Percentiles rank a stretch among this genome's conserved stretches.
Evolutionary conservation across 192 early-diverging fungal species (phyloP).

Genomic region (Dissophora globulifera): DNA sequence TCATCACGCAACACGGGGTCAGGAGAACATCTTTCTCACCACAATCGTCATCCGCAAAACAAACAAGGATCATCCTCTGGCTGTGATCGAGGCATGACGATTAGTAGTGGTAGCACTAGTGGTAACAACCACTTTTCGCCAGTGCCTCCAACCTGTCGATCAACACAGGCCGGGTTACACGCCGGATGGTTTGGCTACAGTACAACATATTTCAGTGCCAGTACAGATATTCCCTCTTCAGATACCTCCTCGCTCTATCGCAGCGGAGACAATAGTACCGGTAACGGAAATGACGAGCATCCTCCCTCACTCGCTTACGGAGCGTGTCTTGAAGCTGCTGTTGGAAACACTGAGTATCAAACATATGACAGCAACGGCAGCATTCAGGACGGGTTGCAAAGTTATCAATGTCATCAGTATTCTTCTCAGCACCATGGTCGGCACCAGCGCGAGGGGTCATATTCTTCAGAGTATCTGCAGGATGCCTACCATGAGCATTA

Average conservation of each 20-base stretch:
- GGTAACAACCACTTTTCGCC: slow-evolving; percentile 8
- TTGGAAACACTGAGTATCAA: slow-evolving; percentile 5
- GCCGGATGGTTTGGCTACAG: slow-evolving; percentile 31
- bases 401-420: no score
- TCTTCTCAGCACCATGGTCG: no score
- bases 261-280: no score
- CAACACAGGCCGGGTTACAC: slow-evolving; percentile 6
- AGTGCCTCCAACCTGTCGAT: slow-evolving; percentile 1
- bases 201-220: not conserved
- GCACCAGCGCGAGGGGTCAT: slow-evolving; percentile 6
- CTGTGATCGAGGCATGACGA: slow-evolving; percentile 16
- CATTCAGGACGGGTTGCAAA: slow-evolving; percentile 19
- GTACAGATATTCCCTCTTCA: no score
- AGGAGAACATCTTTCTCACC: no score
- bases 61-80: slow-evolving; percentile 8
- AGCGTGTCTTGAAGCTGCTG: slow-evolving; percentile 15
- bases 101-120: not conserved
- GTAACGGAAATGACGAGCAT: no score
- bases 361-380: slow-evolving; percentile 23
- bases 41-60: no score
- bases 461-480: slow-evolving; percentile 8
- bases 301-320: slow-evolving; percentile 27
- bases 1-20: not conserved
- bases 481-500: slow-evolving; percentile 1
- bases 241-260: no score